Conservation (phyloP, 2,329 filamentous ascomycete species). For the Fusarium marasasianum region DNA sequence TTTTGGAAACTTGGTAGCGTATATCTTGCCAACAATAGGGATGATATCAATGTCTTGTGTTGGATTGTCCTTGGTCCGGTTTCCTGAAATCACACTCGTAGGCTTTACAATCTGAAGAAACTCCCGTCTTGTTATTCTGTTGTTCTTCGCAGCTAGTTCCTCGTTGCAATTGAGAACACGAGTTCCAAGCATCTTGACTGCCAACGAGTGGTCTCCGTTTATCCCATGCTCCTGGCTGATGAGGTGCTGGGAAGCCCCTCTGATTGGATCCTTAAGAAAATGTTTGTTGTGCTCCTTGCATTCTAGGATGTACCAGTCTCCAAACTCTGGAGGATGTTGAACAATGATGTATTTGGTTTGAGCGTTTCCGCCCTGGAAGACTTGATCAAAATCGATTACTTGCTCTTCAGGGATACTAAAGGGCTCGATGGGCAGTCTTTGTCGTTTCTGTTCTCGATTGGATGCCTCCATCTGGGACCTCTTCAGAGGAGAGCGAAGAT, state of each 20-base stretch:
- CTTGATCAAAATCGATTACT: background rate
- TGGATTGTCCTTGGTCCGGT: accelerated
- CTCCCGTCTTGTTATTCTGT: background rate
- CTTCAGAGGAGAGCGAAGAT: background rate
- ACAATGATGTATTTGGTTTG: background rate
- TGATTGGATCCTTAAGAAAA: background rate
- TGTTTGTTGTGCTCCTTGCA: constrained; percentile 1
- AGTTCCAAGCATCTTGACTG: background rate
- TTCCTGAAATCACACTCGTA: no score
- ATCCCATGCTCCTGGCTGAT: accelerated
- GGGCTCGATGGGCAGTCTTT: no score
- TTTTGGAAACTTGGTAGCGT: accelerated
- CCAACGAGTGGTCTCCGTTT: accelerated
- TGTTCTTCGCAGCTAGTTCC: background rate
- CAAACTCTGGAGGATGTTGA: background rate
- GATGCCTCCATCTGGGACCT: accelerated
- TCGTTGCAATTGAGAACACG: background rate
- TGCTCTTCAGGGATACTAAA: no score
- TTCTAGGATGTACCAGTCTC: constrained; percentile 11
- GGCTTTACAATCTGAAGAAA: accelerated
- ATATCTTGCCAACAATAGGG: background rate
- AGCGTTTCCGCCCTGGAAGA: constrained; percentile 13
- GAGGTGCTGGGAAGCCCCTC: background rate
- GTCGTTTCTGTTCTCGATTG: background rate
- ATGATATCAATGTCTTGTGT: accelerated